Evolutionary conservation across 1,139 yeast species (phyloP).

Genomic region (Candida gigantensis): DNA sequence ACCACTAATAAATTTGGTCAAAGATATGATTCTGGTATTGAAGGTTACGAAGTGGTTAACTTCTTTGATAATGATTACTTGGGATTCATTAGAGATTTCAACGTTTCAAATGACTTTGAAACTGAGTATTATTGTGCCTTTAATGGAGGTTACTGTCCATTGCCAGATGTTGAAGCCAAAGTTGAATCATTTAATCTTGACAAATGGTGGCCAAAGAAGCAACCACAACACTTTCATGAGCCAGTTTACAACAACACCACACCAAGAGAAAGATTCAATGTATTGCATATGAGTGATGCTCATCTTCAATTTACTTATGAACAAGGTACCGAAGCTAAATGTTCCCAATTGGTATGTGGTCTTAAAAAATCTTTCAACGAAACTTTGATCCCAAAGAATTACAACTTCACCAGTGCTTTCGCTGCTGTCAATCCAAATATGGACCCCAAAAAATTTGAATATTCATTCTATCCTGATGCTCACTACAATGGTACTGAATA

Average conservation of each 20-base stretch:
- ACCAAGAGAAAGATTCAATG: slow-evolving; percentile 49
- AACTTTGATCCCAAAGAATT: slow-evolving; percentile 26
- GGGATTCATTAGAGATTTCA: slow-evolving; percentile 36
- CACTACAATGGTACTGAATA: slow-evolving; percentile 39
- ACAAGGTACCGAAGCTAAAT: slow-evolving; percentile 62
- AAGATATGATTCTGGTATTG: slow-evolving; percentile 25
- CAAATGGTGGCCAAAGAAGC: slow-evolving; percentile 35
- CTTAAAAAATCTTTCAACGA: slow-evolving; percentile 37
- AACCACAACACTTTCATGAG: slow-evolving; percentile 22
- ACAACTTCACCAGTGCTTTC: slow-evolving; percentile 35
- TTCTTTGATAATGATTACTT: slow-evolving; percentile 43
- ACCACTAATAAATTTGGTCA: slow-evolving; percentile 19
- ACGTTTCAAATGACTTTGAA: slow-evolving; percentile 37
- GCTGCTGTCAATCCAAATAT: slow-evolving; percentile 20
- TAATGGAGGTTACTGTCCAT: slow-evolving; percentile 26
- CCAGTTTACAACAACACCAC: slow-evolving; percentile 24
- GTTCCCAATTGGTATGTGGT: slow-evolving; percentile 54
- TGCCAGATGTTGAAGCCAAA: slow-evolving; percentile 32
- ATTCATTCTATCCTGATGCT: slow-evolving; percentile 17
- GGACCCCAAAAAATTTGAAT: slow-evolving; percentile 24
- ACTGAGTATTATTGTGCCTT: slow-evolving; percentile 35
- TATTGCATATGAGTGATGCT: slow-evolving; percentile 66
- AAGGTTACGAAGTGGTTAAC: slow-evolving; percentile 26
- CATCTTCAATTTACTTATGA: slow-evolving; percentile 60
- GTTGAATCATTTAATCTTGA: slow-evolving; percentile 25